These are phyloP conservation scores for Tilletiopsis washingtonensis DNA, from an alignment of 1,284 basidiomycete genomes.

Conservation along the genomic window DNA sequence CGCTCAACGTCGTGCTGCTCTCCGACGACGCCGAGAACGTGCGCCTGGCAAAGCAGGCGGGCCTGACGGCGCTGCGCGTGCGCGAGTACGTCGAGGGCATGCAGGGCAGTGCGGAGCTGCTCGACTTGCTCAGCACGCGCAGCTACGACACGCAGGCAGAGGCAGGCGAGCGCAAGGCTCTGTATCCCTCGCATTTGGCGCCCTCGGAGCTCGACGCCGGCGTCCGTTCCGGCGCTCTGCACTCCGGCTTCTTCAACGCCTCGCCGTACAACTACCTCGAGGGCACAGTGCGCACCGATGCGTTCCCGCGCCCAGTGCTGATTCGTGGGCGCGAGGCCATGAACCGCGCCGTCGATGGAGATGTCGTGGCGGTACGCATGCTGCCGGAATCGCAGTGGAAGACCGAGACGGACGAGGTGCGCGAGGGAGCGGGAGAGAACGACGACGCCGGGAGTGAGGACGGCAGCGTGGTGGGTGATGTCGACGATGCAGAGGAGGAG, in stretches of 20 bases:
- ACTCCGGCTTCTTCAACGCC: constrained; percentile 91
- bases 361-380: constrained; percentile 83
- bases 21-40: constrained; percentile 81
- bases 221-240: constrained; percentile 71
- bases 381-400: constrained; percentile 87
- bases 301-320: constrained; percentile 69
- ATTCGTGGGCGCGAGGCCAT: constrained; percentile 83
- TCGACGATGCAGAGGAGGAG: constrained; percentile 51
- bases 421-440: constrained; percentile 59
- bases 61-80: constrained; percentile 33
- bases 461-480: constrained; percentile 12
- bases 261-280: constrained; percentile 90
- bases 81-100: constrained; percentile 43
- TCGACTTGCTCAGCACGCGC: constrained; percentile 39
- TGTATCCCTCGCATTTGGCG: constrained; percentile 65
- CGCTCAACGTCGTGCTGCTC: constrained; percentile 38
- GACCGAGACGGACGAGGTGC: constrained; percentile 80
- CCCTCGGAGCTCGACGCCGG: constrained; percentile 68
- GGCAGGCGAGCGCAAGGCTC: not conserved
- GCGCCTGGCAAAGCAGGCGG: constrained; percentile 51
- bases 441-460: constrained; percentile 51
- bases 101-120: constrained; percentile 28
- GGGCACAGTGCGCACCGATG: constrained; percentile 71
- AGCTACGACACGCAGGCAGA: constrained; percentile 7
- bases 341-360: constrained; percentile 91